phyloP scores from a whole-genome alignment of 192 early-diverging fungal genomes.

The Pilaira anomala region DNA sequence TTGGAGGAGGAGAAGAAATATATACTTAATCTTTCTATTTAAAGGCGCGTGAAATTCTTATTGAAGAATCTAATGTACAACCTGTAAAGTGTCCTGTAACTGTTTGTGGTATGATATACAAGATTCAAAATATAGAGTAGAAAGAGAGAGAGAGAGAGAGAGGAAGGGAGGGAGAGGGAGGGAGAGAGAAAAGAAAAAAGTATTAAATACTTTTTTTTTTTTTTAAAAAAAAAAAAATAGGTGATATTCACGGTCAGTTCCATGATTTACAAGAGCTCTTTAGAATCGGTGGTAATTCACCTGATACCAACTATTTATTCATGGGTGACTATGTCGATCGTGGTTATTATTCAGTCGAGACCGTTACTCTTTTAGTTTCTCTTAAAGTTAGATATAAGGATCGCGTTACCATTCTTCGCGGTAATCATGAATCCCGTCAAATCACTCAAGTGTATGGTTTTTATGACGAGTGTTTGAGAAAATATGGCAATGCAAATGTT shows the following conservation, averaged over 20 bases:
- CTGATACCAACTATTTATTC: conserved; percentile 98
- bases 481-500: conserved; percentile 97
- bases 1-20: background rate
- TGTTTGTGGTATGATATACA: conserved; percentile 65
- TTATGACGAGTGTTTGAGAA: conserved; percentile 98
- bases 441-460: conserved; percentile 99
- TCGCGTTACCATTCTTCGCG: conserved; percentile 93
- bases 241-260: conserved; percentile 98
- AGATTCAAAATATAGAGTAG: too few species aligned
- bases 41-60: conserved; percentile 93
- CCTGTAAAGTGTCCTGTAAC: conserved; percentile 95
- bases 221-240: conserved; percentile 5
- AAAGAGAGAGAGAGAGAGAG: background rate
- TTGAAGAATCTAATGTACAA: conserved; percentile 97
- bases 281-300: conserved; percentile 93
- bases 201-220: too few species aligned
- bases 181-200: background rate
- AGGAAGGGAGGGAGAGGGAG: background rate
- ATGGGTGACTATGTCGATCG: conserved; percentile 99
- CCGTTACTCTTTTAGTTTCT: conserved; percentile 90
- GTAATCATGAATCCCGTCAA: conserved; percentile 98
- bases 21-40: background rate
- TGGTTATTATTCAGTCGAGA: conserved; percentile 98
- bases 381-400: conserved; percentile 92
- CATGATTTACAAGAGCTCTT: conserved; percentile 97